phyloP scores from a whole-genome alignment of 805 yeast genomes.

The Starmerella cellae region DNA sequence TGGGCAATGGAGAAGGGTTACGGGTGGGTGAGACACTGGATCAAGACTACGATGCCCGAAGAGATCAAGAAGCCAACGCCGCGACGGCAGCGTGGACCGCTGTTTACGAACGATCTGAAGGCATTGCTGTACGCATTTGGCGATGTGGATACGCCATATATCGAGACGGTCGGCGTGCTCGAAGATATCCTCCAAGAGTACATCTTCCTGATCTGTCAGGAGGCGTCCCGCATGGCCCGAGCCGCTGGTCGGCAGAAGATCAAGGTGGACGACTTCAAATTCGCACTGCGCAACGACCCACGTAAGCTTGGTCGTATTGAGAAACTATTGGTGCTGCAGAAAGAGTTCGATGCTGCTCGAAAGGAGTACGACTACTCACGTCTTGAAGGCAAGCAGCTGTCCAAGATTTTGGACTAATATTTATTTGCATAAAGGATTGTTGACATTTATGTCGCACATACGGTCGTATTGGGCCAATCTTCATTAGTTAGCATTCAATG shows the following conservation, averaged over 20 bases:
- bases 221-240: slow-evolving; percentile 39
- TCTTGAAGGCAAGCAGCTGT: slow-evolving; percentile 34
- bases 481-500: neutral
- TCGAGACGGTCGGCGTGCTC: slow-evolving; percentile 49
- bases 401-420: slow-evolving; percentile 21
- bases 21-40: too few relatives aligned
- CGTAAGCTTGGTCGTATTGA: slow-evolving; percentile 56
- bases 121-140: slow-evolving; percentile 60
- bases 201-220: slow-evolving; percentile 46
- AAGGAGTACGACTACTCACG: slow-evolving; percentile 48
- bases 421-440: neutral
- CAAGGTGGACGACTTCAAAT: slow-evolving; percentile 59
- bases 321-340: slow-evolving; percentile 47
- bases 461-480: neutral
- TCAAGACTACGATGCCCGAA: too few relatives aligned
- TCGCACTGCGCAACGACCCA: slow-evolving; percentile 53
- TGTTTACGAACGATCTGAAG: slow-evolving; percentile 35
- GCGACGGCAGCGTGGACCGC: slow-evolving; percentile 18
- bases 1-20: too few relatives aligned
- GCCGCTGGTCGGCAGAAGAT: slow-evolving; percentile 46
- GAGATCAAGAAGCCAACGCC: slow-evolving; percentile 7
- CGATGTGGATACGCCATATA: slow-evolving; percentile 52
- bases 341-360: slow-evolving; percentile 51
- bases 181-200: slow-evolving; percentile 59
- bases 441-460: neutral